Evolutionary conservation across 202 grass and related monocot genomes (phyloP), one percentile per base, ranked within the genome.

Genomic region (Musa balbisiana): DNA sequence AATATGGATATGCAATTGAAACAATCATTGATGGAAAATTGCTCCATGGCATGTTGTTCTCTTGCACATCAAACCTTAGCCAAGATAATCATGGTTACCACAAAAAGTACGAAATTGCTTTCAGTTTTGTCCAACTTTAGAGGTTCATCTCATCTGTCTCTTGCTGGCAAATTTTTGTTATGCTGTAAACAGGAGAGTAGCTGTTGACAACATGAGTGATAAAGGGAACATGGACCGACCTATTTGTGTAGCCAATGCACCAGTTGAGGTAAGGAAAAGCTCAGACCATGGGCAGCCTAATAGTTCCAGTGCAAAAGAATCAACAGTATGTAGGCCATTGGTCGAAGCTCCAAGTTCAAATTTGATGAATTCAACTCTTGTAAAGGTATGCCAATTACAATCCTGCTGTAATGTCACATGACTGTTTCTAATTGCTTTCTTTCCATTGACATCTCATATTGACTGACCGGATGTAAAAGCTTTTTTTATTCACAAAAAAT

Each of bases 41-140:
- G 68, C 69, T 80, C 53, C 69, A 73, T 73, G 78, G 78, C 78
- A 73, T 80, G 78, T 22, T 80, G n/a, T 80, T 80, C 49, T 80
- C 56, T 26, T 72, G 69, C 69, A 80, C 78, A 27, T 80, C 78
- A 73, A 73, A 49, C 27, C 49, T 59, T 53, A 29, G 5, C 20
- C 20, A 33, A 53, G 68, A 53, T 2, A 53, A 72, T 64, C n/a
- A 73, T 43, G 49, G 14, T 73, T 17, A 80, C 23, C 15, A 9
- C 23, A 80, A 62, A 53, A 60, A 71, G 78, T 80, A 80, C 8
- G 67, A 27, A 56, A 53, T 14, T 23, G 19, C 15, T n/a, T 64
- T 53, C 10, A 29, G 12, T 73, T 52, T 3, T 12, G 26, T 8
- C 19, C 5, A 72, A 19, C 10, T 70, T 2, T 51, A 17, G 13